Evolutionary conservation across 805 yeast species (phyloP), one percentile per base, ranked within the genome.

Genomic region (Ogataea polymorpha): DNA sequence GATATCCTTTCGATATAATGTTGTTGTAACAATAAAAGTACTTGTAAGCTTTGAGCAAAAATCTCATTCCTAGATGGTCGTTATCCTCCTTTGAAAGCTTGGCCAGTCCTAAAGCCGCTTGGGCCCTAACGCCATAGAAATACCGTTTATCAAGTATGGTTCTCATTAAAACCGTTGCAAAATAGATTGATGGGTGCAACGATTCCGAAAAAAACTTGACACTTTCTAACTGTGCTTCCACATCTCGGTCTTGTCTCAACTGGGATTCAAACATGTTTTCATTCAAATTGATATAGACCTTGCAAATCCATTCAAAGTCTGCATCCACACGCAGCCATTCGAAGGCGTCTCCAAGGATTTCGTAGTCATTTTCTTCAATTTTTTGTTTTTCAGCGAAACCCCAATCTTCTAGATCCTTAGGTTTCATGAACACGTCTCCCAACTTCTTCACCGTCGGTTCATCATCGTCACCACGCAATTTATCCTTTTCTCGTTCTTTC

Each of bases 291-390:
- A 93, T 78, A 44, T 79, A 73, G 16, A 87, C 70, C 50, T 77
- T 78, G 45, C 95, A 87, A 36, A 93, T 83, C 99, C 99, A 93
- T 61, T 93, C 99, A 55, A 83, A 86, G 61, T 93, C 99, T 0
- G 97, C 90, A 65, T 93, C 99, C n/a, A 91, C 86, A 53, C 99
- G 72, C 27, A 93, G 73, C 99, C 99, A 93, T 55, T 93, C 99
- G 63, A 89, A 93, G 0, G 96, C 96, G 54, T 91, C 97, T 53
- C 78, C 80, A 8, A 45, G 42, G 13, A 44, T 50, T 26, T 46
- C 55, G 16, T 77, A 71, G 27, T 28, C 33, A 15, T 81, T 90
- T 37, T 82, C 89, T 23, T 80, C 82, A 34, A 73, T 73, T 11
- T 75, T 67, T 77, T 86, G 80, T 31, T 87, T 95, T 1, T 54